A percentile compares a stretch with the other conserved stretches of the same genome.
Conservation (phyloP, 306 rosid species). For the Cicer arietinum region DNA sequence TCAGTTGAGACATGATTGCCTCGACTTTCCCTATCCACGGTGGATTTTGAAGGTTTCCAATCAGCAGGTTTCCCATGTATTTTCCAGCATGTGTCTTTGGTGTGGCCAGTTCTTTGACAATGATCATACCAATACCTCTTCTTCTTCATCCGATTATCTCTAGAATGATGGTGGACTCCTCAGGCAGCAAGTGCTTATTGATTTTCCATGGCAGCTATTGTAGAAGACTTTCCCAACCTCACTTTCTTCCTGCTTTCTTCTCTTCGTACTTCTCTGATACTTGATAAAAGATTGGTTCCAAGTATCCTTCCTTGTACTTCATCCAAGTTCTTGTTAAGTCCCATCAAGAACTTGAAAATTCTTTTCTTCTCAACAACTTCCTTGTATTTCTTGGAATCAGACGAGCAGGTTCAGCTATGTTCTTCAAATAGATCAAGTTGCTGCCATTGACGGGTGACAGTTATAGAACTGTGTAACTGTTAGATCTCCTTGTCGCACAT, state of each 20-base stretch:
- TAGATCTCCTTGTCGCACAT: neutral
- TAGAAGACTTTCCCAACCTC: neutral
- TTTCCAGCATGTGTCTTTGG: neutral
- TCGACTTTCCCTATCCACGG: neutral
- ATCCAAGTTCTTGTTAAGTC: neutral
- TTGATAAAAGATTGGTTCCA: neutral
- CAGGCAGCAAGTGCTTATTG: neutral
- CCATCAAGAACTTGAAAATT: neutral
- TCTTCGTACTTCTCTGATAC: neutral
- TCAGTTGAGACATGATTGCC: neutral
- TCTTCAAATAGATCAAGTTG: neutral
- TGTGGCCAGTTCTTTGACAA: neutral
- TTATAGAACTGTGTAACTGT: neutral
- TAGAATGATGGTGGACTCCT: neutral
- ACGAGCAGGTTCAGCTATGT: neutral
- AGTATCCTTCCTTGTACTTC: neutral
- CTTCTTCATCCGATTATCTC: neutral
- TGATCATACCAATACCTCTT: neutral
- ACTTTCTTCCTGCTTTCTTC: neutral
- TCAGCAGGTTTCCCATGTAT: neutral
- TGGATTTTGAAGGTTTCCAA: neutral
- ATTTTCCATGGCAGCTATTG: neutral
- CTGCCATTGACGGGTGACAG: neutral
- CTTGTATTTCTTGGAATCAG: neutral
- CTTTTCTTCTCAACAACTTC: neutral